Evolutionary conservation across 164 flowering plant genomes (phyloP), one percentile per base, ranked within the genome.

Genomic region (Piper longum): DNA sequence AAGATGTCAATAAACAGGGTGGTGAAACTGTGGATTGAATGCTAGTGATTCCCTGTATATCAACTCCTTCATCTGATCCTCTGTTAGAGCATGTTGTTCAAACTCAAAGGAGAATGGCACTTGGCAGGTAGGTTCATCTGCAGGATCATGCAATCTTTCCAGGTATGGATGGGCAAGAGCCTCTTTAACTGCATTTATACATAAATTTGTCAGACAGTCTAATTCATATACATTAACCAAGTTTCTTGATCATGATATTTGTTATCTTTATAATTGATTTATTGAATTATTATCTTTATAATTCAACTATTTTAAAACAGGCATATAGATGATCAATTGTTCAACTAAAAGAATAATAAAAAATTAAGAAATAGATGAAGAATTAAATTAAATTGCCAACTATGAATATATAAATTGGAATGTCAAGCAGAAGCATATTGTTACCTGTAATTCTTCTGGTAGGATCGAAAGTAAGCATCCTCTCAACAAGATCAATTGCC

Each of bases 401-500:
- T 48, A 48, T 2, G 52, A 2, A 12, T 14, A 48, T 48, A 14
- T 48, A 9, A 9, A 48, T 9, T 48, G 9, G 52, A 48, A 48
- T 9, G 52, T 6, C 8, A 48, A 48, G 52, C 52, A 48, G 12
- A 48, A 48, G 52, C 12, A 5, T 66, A 36, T 5, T 7, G 62
- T 57, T 78, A 89, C 98, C 95, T 54, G 89, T 84, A 61, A 90
- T 93, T 43, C 99, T 88, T 72, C 85, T 90, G 72, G 70, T 66
- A 17, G 99, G 99, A 81, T 93, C 96, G 69, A 93, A 93, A 16
- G 86, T 89, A n/a, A 91, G 81, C 98, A 91, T 91, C 65, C 62
- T 84, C 77, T 87, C 92, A 19, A 82, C 84, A 69, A 91, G 92
- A 75, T 91, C 96, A 60, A 89, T 73, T 62, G 96, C 96, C 58